These are phyloP conservation scores for Plenodomus tracheiphilus DNA, from an alignment of 2,329 filamentous ascomycete species.

Conservation along the genomic window DNA sequence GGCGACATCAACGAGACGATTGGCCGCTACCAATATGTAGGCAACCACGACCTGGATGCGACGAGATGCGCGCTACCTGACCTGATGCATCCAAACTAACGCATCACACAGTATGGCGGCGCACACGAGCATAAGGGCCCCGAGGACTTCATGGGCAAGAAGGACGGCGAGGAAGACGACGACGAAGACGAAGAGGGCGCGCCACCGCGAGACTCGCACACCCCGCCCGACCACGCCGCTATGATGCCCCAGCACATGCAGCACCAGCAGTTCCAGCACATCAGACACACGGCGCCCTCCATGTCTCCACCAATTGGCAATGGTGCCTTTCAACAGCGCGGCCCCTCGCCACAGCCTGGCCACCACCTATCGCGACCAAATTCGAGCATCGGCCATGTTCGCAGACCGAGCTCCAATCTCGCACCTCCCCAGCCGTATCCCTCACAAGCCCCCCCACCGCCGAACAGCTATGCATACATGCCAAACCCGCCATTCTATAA, in stretches of 20 bases:
- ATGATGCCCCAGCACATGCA: slow-evolving; percentile 54
- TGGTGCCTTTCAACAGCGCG: slow-evolving; percentile 68
- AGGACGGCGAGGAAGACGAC: slow-evolving; percentile 73
- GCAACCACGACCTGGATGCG: slow-evolving; percentile 43
- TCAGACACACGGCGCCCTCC: slow-evolving; percentile 80
- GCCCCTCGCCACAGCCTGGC: slow-evolving; percentile 80
- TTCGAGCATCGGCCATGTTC: slow-evolving; percentile 74
- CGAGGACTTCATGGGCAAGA: slow-evolving; percentile 82
- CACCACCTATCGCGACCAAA: slow-evolving; percentile 70
- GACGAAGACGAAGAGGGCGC: slow-evolving; percentile 75
- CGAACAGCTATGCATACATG: slow-evolving; percentile 79
- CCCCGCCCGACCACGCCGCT: slow-evolving; percentile 64
- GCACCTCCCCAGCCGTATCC: slow-evolving; percentile 65
- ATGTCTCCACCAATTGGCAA: slow-evolving; percentile 87
- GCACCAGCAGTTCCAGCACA: slow-evolving; percentile 70
- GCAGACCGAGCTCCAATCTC: slow-evolving; percentile 74
- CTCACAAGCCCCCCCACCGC: slow-evolving; percentile 63
- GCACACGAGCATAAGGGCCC: slow-evolving; percentile 97
- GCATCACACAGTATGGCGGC: slow-evolving; percentile 72
- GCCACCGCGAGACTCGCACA: slow-evolving; percentile 68
- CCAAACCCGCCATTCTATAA: slow-evolving; percentile 86
- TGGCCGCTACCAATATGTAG: slow-evolving; percentile 84
- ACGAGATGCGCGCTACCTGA: slow-evolving; percentile 4
- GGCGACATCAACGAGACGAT: slow-evolving; percentile 91
- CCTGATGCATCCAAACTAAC: slow-evolving; percentile 32